Evolutionary conservation across 768 basidiomycete genomes (phyloP).

Genomic region (Auriculariales sp.): DNA sequence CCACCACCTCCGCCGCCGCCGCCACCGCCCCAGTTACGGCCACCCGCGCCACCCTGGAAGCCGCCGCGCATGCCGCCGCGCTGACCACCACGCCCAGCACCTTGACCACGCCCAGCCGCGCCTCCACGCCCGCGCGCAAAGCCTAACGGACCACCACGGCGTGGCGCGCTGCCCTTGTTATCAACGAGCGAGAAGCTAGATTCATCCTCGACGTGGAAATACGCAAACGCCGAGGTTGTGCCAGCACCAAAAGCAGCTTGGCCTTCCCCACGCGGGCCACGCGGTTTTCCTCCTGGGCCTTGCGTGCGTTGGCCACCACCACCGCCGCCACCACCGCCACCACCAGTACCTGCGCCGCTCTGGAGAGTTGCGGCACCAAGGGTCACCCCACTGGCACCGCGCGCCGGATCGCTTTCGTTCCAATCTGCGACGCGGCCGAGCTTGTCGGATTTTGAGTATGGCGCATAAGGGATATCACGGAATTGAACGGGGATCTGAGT

Average conservation of each 20-base stretch:
- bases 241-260: constrained; percentile 82
- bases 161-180: constrained; percentile 57
- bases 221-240: constrained; percentile 82
- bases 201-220: constrained; percentile 97
- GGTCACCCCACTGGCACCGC: constrained; percentile 25
- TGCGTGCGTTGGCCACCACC: too few species aligned
- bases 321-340: constrained; percentile 30
- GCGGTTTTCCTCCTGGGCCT: too few species aligned
- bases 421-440: constrained; percentile 96
- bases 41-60: neutral
- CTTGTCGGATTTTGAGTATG: constrained; percentile 98
- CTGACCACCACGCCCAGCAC: constrained; percentile 24
- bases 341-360: constrained; percentile 17
- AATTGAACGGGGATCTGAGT: constrained; percentile 78
- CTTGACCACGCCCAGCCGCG: constrained; percentile 14
- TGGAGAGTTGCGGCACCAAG: constrained; percentile 10
- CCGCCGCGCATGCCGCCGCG: constrained; percentile 17
- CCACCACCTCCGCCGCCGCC: constrained; percentile 6
- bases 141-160: constrained; percentile 45
- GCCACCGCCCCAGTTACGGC: neutral
- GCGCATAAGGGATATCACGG: constrained; percentile 97
- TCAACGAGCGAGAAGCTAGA: constrained; percentile 93
- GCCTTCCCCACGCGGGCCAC: constrained; percentile 34
- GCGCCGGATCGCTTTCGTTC: constrained; percentile 57
- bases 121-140: constrained; percentile 40